These are phyloP conservation scores for Naganishia kalamii DNA, from an alignment of 768 basidiomycete genomes.

Conservation along the genomic window DNA sequence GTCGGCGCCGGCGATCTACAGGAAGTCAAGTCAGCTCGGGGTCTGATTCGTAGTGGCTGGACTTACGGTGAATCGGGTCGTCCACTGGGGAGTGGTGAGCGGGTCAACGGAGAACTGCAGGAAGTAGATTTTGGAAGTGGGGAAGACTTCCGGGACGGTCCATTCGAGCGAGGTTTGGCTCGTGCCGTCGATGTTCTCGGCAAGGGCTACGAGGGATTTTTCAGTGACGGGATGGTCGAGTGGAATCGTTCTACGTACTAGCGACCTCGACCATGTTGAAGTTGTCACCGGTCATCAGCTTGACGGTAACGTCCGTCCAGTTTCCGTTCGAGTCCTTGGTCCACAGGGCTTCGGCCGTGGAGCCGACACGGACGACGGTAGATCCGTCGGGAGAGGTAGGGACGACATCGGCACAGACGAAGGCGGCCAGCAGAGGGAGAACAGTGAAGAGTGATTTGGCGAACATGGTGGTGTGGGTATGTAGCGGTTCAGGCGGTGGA, in stretches of 20 bases:
- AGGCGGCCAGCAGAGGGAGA: slow-evolving; percentile 15
- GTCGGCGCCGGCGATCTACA: slow-evolving; percentile 40
- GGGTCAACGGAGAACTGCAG: slow-evolving; percentile 39
- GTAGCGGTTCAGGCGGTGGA: neutral
- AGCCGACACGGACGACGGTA: slow-evolving; percentile 36
- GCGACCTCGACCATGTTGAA: slow-evolving; percentile 30
- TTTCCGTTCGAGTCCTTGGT: slow-evolving; percentile 30
- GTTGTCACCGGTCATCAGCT: slow-evolving; percentile 44
- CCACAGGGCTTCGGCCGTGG: slow-evolving; percentile 32
- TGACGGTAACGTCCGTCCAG: slow-evolving; percentile 34
- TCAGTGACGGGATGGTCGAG: neutral
- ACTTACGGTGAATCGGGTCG: slow-evolving; percentile 44
- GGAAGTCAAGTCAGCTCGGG: neutral
- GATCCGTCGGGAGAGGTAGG: slow-evolving; percentile 36
- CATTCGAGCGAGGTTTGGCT: slow-evolving; percentile 26
- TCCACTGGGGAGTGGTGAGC: slow-evolving; percentile 33
- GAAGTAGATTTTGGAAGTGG: slow-evolving; percentile 43
- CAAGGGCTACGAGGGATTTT: neutral
- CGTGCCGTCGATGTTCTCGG: slow-evolving; percentile 32
- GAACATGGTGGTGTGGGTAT: slow-evolving; percentile 16
- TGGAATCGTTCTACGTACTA: neutral
- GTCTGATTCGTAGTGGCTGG: neutral
- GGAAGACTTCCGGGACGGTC: slow-evolving; percentile 35
- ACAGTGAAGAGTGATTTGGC: slow-evolving; percentile 22
- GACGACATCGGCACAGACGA: slow-evolving; percentile 29